These are phyloP conservation scores for Tolypocladium paradoxum DNA, from an alignment of 2,329 filamentous ascomycete genomes.

Conservation along the genomic window DNA sequence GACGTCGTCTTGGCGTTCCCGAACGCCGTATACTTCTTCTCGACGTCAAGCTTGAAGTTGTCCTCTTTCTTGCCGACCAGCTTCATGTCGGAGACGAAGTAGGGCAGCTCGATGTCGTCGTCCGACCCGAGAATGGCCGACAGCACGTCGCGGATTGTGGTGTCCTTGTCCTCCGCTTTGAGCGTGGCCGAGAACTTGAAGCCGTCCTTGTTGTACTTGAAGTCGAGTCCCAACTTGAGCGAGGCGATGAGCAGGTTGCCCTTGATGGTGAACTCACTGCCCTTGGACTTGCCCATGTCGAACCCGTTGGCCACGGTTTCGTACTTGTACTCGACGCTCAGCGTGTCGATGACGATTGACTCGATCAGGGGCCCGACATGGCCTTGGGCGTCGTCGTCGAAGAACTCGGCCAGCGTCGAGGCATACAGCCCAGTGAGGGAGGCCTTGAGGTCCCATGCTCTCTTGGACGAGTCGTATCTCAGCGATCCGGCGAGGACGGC, in stretches of 20 bases:
- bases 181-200: slow-evolving; percentile 3
- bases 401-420: slow-evolving; percentile 4
- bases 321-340: slow-evolving; percentile 5
- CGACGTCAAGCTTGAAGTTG: background rate
- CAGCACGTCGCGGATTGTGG: slow-evolving; percentile 6
- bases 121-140: slow-evolving; percentile 2
- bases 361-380: slow-evolving; percentile 5
- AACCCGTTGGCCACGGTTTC: background rate
- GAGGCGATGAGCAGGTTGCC: slow-evolving; percentile 7
- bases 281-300: background rate
- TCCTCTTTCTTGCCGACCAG: background rate
- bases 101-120: slow-evolving; percentile 5
- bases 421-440: slow-evolving; percentile 3
- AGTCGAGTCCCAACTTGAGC: slow-evolving; percentile 5
- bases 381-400: background rate
- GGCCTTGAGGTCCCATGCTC: slow-evolving; percentile 2
- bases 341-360: slow-evolving; percentile 5
- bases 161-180: background rate
- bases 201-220: slow-evolving; percentile 1
- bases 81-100: slow-evolving; percentile 4
- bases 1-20: background rate
- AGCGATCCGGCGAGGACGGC: slow-evolving; percentile 1
- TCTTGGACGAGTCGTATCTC: background rate
- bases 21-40: background rate
- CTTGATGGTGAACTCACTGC: slow-evolving; percentile 4